A percentile compares a stretch with the other conserved stretches of the same genome.
These are phyloP conservation scores for Barbarea vulgaris DNA, from an alignment of 345 rosid genomes.

Conservation along the genomic window DNA sequence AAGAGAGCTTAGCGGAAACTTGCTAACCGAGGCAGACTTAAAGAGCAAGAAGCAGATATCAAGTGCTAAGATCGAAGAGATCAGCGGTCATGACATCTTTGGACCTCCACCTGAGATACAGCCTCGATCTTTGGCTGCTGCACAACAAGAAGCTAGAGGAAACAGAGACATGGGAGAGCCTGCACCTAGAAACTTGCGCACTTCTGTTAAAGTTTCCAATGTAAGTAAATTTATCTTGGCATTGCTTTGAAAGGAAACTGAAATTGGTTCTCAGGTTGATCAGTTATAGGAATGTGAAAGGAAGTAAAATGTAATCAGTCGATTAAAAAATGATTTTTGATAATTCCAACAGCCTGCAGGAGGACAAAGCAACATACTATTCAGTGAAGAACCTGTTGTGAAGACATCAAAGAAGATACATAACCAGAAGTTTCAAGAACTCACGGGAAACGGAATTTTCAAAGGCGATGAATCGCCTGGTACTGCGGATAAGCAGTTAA, in stretches of 20 bases:
- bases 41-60: slow-evolving; percentile 74
- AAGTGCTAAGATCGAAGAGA: slow-evolving; percentile 78
- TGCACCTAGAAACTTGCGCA: slow-evolving; percentile 64
- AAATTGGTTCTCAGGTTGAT: background rate
- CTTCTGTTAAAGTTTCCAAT: slow-evolving; percentile 75
- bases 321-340: background rate
- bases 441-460: slow-evolving; percentile 79
- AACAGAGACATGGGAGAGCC: slow-evolving; percentile 70
- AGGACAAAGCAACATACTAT: slow-evolving; percentile 72
- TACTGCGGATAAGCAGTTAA: slow-evolving; percentile 68
- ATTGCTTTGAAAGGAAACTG: background rate
- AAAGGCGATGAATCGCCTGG: slow-evolving; percentile 69
- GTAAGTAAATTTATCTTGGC: slow-evolving; percentile 42
- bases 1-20: slow-evolving; percentile 73
- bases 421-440: slow-evolving; percentile 71
- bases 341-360: slow-evolving; percentile 61
- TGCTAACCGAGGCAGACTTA: slow-evolving; percentile 60
- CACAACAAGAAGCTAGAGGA: slow-evolving; percentile 57
- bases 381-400: slow-evolving; percentile 60
- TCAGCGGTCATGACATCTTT: slow-evolving; percentile 85
- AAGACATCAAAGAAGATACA: slow-evolving; percentile 78
- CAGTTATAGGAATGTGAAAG: background rate
- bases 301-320: too few relatives aligned
- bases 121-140: slow-evolving; percentile 66
- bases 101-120: slow-evolving; percentile 73